A percentile compares a stretch with the other conserved stretches of the same genome.
Evolutionary conservation across 257 asterid species (phyloP).

Genomic region (Lantana camara): DNA sequence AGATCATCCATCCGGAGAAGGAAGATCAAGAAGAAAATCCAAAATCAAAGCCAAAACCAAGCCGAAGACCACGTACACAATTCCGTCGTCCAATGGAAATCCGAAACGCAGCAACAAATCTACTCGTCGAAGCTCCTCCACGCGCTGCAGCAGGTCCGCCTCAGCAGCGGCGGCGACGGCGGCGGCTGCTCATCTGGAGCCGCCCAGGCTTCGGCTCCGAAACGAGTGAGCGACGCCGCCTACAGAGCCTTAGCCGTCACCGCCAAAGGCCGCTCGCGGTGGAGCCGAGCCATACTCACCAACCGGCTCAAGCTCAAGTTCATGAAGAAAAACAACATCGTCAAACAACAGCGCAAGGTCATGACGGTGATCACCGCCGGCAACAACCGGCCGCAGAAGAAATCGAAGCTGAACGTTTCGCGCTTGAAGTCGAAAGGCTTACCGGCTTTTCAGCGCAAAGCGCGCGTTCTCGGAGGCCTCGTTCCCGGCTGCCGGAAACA

Average conservation of each 20-base stretch:
- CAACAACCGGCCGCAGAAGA: constrained; percentile 56
- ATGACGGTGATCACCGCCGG: constrained; percentile 45
- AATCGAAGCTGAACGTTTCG: constrained; percentile 60
- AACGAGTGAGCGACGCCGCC: constrained; percentile 79
- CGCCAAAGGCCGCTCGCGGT: constrained; percentile 80
- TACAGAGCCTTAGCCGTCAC: constrained; percentile 72
- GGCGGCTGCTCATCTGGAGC: constrained; percentile 33
- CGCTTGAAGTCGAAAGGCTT: constrained; percentile 68
- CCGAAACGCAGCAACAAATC: constrained; percentile 75
- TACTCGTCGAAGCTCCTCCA: constrained; percentile 85
- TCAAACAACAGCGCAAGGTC: constrained; percentile 51
- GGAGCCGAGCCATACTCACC: constrained; percentile 93
- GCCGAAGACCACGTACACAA: constrained; percentile 20
- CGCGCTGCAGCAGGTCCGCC: constrained; percentile 73
- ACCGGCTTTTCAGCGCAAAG: constrained; percentile 81
- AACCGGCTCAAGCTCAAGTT: constrained; percentile 73
- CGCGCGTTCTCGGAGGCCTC: constrained; percentile 63
- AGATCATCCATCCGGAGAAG: constrained; percentile 52
- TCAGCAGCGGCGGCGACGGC: constrained; percentile 32
- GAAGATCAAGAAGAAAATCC: constrained; percentile 57
- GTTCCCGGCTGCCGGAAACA: constrained; percentile 95
- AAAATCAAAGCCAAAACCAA: constrained; percentile 36
- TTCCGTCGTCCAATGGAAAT: constrained; percentile 57
- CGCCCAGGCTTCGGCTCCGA: constrained; percentile 44
- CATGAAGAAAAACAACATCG: constrained; percentile 57